Base-by-base conservation (phyloP, 2,329 filamentous ascomycete species). In the Cryphonectria naterciae region DNA sequence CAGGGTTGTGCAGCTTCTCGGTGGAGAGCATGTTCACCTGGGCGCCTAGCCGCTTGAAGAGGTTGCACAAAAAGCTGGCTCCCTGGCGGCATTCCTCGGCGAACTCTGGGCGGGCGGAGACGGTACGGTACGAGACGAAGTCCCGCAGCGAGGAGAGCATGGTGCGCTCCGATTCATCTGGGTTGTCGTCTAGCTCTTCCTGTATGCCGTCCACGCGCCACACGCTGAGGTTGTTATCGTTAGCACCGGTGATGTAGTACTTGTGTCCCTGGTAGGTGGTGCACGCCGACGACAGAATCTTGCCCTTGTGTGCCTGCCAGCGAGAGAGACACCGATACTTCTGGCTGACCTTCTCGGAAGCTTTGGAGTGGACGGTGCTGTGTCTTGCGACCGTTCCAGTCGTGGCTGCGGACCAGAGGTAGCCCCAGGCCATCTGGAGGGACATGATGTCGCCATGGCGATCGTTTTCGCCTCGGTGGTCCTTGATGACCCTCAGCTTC, bases 231-330 rank as follows among this genome's bases (percentile, higher is more conserved):
- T 91, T 92, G 77, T 94, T 92, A 80, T 99, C 96, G 77, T 97
- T 99, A 64, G 94, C 95, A 11, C 96, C 96, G 0, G 95, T 98
- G 66, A 97, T 94, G 78, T 94, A 96, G n/a, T 96, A 89, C n/a
- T 92, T 88, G 71, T 92, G 89, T 65, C 89, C 87, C 41, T 91
- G 88, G 78, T 92, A 89, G 0, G 84, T 89, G 0, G 91, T 91
- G 25, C 92, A 88, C 0, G 93, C 92, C 0, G 95, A 98, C 2
- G 95, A 91, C 19, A 99, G 85, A 56, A 98, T 93, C 74, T 96
- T 92, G 63, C 94, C 95, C 52, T 93, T 84, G 77, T 99, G 95
- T 0, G 95, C 95, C 69, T 72, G 78, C 79, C 75, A 82, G 32
- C 79, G 77, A 66, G 75, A 77, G 28, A 80, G 70, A 72, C 79